These are phyloP conservation scores for Chaetomium globosum DNA, from an alignment of 2,329 filamentous ascomycete species.

Conservation along the genomic window DNA sequence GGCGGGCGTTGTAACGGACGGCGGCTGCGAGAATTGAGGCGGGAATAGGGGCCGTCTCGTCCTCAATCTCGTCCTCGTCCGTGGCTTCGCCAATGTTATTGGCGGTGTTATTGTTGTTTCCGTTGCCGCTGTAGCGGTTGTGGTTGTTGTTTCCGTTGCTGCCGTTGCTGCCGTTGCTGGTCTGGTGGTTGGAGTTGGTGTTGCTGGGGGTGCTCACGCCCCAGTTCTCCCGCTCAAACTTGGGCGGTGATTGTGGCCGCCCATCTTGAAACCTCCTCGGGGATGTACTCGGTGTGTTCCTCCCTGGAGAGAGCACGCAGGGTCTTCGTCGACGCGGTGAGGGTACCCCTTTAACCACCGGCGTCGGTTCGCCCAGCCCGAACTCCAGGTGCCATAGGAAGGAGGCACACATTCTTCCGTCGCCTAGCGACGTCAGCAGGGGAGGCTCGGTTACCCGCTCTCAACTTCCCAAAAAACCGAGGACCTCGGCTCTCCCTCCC, in stretches of 20 bases:
- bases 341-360: neutral
- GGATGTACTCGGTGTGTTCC: neutral
- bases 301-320: neutral
- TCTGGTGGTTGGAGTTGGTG: neutral
- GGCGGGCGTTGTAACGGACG: too few species aligned
- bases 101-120: neutral
- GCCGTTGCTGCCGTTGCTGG: neutral
- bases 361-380: neutral
- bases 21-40: neutral
- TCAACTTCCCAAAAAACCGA: neutral
- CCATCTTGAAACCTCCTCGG: neutral
- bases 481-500: neutral
- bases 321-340: neutral
- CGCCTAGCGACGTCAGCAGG: neutral
- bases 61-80: neutral
- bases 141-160: neutral
- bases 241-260: neutral
- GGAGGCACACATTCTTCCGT: neutral
- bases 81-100: neutral
- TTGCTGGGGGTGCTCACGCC: neutral
- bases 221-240: slow-evolving; percentile 1
- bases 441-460: neutral
- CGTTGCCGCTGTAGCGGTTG: neutral
- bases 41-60: neutral
- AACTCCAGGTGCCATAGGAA: slow-evolving; percentile 2